Evolutionary conservation across 345 rosid species (phyloP), one percentile per base, ranked within the genome.

Genomic region (Bretschneidera sinensis): DNA sequence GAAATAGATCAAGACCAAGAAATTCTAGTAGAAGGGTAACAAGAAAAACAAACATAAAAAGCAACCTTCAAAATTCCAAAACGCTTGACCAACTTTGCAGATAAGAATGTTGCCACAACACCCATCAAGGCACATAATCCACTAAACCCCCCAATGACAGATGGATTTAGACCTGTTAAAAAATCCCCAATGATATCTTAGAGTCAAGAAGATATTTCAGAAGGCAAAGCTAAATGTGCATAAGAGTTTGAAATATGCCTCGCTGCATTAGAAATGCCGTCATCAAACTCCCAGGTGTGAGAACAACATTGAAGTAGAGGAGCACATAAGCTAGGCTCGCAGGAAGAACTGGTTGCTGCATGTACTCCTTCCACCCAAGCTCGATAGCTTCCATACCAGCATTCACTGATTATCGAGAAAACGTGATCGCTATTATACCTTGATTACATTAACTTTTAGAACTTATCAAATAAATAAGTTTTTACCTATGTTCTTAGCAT

Each of bases 81-180:
- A 47, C 55, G 79, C 73, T 52, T 83, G 71, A 92, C 92, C 60
- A 92, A 70, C 70, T 74, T 76, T 60, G 97, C 87, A 62, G 98
- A 84, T 47, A 87, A 71, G 63, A 92, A 92, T 4, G 98, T 89
- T n/a, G 98, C 98, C 0, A 80, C 88, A 5, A 92, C 92, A 11
- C 97, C 98, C 98, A 92, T 92, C 60, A 78, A 70, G 53, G 98
- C 91, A 45, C 98, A 92, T 55, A 89, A 76, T 57, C 98, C 98
- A 71, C 86, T 89, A 62, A 92, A 92, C 8, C 94, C 94, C 9
- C 96, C 98, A 51, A 92, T 79, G 55, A 92, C 64, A 48, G 97
- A 92, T 35, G 97, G 96, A 74, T 85, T 84, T 51, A 89, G 68
- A 60, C 90, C 97, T 92, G 81, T 69, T 48, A 35, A 60, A 71